Evolutionary conservation across 2,329 filamentous ascomycete species (phyloP), one percentile per base, ranked within the genome.

Genomic region (Chaetomiaceae sp.): DNA sequence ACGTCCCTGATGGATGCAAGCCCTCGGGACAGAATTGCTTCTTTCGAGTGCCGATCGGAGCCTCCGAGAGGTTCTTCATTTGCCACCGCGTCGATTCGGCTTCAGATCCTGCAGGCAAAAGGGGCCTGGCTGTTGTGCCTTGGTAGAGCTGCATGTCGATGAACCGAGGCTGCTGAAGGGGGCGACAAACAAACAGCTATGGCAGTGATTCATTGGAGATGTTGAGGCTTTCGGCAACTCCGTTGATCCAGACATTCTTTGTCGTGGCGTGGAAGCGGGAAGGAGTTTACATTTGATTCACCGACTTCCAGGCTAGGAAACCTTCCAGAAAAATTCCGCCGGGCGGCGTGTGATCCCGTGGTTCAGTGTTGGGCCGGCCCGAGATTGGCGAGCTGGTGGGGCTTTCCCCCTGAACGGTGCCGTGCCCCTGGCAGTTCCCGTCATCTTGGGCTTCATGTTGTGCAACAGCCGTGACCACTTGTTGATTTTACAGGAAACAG

Each of bases 291-390:
- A 43, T 29, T 8, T 23, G 27, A 27, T 54, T 46, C 46, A 34
- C 19, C 8, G 29, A 3, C 1, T 51, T 37, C 53, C 47, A 6
- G 43, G 23, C 31, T 33, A 17, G 53, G 48, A 55, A 55, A 22
- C 12, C 23, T 55, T 55, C 53, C 38, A 48, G 53, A 55, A 55
- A 50, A 47, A 15, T 39, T 51, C 47, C 8, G 33, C 12, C 9
- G 11, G n/a, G n/a, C n/a, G n/a, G n/a, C n/a, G n/a, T 27, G 33
- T 9, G 22, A 46, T 39, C 49, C 49, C 46, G 46, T n/a, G n/a
- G 39, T 6, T 20, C 31, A 17, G n/a, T 19, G 31, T 27, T 31
- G 4, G 45, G 8, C 33, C 51, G 51, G 51, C 23, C 51, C 51
- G 39, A 40, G 51, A 48, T 53, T 42, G 37, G 45, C 31, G 37